Evolutionary conservation across 2,329 filamentous ascomycete species (phyloP), one percentile per base, ranked within the genome.

Genomic region (Apiospora phragmitis): DNA sequence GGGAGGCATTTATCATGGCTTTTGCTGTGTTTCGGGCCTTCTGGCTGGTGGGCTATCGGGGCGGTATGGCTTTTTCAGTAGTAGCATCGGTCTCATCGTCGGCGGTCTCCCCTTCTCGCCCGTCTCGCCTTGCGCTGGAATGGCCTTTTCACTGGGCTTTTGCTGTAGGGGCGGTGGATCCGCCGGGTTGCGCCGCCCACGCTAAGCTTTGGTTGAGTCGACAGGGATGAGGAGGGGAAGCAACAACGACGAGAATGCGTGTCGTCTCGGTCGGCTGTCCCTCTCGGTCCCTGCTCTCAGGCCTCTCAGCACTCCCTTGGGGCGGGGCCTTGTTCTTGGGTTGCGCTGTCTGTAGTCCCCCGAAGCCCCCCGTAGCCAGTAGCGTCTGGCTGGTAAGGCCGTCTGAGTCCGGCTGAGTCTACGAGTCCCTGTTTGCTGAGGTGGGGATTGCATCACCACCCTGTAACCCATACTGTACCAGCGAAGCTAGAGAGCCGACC

Each of bases 181-280:
- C 55, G 55, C 55, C 55, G 55, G 55, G 55, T 62, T 35, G 55
- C 55, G 55, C 55, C 55, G 55, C 55, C 55, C 55, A 62, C 51
- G 51, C 55, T 62, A 62, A 62, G 51, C 51, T 59, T 59, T 59
- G 51, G 51, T 59, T n/a, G 51, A 59, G 51, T 35, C 16, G 51
- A n/a, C 29, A 59, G 51, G 49, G 49, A 29, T 55, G 24, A 18
- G 47, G n/a, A 24, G 24, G 24, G 47, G 47, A 16, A n/a, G n/a
- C n/a, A n/a, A 26, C 18, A 26, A 5, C 16, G 11, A 24, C 11
- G n/a, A 26, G 47, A 1, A 4, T 51, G 47, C 24, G 43, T 45
- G 43, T 45, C 43, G 5, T 45, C 18, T 49, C 11, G 12, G n/a
- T 24, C 42, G 41, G 14, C 42, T 45, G 16, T 21, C 35, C 8